phyloP scores from a whole-genome alignment of 2,329 filamentous ascomycete genomes.

The Ploettnerulaceae sp. region DNA sequence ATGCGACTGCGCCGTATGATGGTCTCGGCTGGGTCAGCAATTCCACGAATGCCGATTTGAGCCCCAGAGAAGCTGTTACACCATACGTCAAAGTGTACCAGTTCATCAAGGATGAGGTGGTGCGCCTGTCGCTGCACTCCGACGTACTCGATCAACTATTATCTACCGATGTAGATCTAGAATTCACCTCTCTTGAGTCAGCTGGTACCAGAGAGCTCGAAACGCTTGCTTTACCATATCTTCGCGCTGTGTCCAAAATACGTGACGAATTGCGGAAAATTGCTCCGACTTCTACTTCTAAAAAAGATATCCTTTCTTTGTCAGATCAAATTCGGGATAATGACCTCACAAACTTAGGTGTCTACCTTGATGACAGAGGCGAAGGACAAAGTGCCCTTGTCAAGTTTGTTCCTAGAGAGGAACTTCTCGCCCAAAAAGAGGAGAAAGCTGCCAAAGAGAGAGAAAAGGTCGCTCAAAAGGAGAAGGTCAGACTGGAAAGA shows the following conservation, averaged over 20 bases:
- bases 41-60: conserved; percentile 33
- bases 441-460: conserved; percentile 57
- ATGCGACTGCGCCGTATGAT: conserved; percentile 49
- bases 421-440: conserved; percentile 53
- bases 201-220: conserved; percentile 48
- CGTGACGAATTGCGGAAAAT: conserved; percentile 59
- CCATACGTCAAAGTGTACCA: conserved; percentile 45
- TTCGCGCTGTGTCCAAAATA: conserved; percentile 50
- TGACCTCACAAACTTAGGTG: conserved; percentile 73
- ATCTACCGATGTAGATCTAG: conserved; percentile 40
- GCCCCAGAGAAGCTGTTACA: conserved; percentile 43
- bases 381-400: conserved; percentile 66
- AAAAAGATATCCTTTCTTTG: conserved; percentile 68
- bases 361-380: conserved; percentile 83
- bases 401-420: conserved; percentile 50
- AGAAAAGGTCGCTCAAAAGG: conserved; percentile 56
- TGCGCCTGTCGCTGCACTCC: conserved; percentile 44
- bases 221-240: conserved; percentile 49
- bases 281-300: conserved; percentile 45
- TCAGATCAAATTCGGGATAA: conserved; percentile 78
- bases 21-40: conserved; percentile 52
- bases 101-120: conserved; percentile 43
- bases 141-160: conserved; percentile 42
- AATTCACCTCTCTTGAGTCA: conserved; percentile 44
- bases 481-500: conserved; percentile 43